These are phyloP conservation scores for Zoysia matrella DNA, from an alignment of 202 grass and related monocot genomes.

Conservation along the genomic window DNA sequence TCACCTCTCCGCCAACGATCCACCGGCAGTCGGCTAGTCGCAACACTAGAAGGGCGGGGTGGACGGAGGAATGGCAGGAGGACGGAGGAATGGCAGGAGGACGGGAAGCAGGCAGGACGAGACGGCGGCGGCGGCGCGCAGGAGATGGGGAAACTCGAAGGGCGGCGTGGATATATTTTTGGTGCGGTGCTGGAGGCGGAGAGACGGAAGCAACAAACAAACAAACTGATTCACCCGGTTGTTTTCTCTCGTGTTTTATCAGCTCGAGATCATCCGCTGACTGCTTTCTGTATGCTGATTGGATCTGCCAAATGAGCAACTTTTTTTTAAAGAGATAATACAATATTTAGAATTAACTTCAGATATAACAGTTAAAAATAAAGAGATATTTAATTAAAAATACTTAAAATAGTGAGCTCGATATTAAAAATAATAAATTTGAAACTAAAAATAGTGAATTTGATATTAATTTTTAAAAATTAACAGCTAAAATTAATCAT, in stretches of 20 bases:
- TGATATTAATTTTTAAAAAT: no score
- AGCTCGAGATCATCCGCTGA: not conserved
- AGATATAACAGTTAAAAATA: no score
- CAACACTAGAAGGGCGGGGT: not conserved
- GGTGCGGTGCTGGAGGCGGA: conserved; percentile 5
- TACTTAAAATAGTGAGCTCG: no score
- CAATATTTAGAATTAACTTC: no score
- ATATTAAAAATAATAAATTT: no score
- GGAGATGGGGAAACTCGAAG: conserved; percentile 40
- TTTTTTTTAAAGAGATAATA: no score
- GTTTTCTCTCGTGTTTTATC: not conserved
- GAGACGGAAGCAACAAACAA: conserved; percentile 16
- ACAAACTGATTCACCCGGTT: not conserved
- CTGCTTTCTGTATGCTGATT: conserved; percentile 15
- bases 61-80: conserved; percentile 3
- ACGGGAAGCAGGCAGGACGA: not conserved
- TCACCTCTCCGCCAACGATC: conserved; percentile 30
- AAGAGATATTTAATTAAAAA: no score
- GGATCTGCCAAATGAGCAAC: no score
- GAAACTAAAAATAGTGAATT: no score
- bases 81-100: conserved; percentile 3
- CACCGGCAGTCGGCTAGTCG: not conserved
- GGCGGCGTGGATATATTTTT: conserved; percentile 47
- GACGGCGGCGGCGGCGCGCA: conserved; percentile 20
- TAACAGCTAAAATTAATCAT: no score